Evolutionary conservation across 1,284 basidiomycete genomes (phyloP).

Genomic region (Melampsora larici-populina): DNA sequence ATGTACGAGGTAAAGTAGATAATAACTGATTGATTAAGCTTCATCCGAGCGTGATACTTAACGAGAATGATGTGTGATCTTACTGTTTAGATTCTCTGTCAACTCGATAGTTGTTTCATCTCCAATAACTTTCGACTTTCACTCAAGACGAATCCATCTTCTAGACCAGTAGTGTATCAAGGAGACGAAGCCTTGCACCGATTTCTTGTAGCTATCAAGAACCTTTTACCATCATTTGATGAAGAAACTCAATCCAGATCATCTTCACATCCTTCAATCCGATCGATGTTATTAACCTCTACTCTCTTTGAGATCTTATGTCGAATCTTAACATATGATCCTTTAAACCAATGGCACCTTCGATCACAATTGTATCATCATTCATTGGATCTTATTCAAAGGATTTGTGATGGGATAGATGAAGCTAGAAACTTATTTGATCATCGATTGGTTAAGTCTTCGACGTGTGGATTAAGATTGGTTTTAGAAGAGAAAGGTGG

Average conservation of each 20-base stretch:
- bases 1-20: slow-evolving; percentile 26
- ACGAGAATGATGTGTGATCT: not conserved
- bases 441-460: not conserved
- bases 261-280: not conserved
- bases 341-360: not conserved
- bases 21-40: not conserved
- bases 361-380: not conserved
- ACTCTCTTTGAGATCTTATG: not conserved
- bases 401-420: not conserved
- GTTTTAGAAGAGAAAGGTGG: not conserved
- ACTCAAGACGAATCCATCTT: slow-evolving; percentile 8
- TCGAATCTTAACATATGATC: not conserved
- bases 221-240: not conserved
- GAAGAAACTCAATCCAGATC: not conserved
- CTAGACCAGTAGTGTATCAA: slow-evolving; percentile 9
- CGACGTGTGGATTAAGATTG: not conserved
- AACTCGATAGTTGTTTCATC: slow-evolving; percentile 32
- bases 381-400: not conserved
- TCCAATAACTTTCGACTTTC: slow-evolving; percentile 13
- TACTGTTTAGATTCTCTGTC: not conserved
- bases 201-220: slow-evolving; percentile 4
- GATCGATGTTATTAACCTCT: slow-evolving; percentile 16
- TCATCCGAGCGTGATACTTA: not conserved
- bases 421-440: not conserved
- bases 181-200: slow-evolving; percentile 27